phyloP scores from a whole-genome alignment of 805 yeast species.

The Jamesozyma lodderae region DNA sequence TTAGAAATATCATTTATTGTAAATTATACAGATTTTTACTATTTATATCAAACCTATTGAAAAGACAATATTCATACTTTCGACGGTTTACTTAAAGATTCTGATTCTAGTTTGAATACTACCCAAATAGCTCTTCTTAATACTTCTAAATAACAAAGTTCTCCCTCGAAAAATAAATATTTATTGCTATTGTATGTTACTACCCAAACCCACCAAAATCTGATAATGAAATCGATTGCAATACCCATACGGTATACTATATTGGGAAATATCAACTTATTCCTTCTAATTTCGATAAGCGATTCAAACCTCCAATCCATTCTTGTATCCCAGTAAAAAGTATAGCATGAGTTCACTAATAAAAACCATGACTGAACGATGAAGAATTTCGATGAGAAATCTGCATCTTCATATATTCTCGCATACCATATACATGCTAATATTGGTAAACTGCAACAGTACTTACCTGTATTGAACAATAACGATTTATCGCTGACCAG shows the following conservation, averaged over 20 bases:
- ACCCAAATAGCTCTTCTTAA: constrained; percentile 87
- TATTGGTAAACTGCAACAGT: constrained; percentile 54
- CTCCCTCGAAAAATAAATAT: constrained; percentile 45
- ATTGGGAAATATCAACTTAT: constrained; percentile 12
- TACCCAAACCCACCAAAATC: constrained; percentile 70
- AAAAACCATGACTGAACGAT: constrained; percentile 32
- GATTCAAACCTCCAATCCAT: constrained; percentile 80
- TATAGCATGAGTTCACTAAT: constrained; percentile 60
- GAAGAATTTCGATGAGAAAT: constrained; percentile 6
- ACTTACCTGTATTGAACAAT: constrained; percentile 65
- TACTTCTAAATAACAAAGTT: constrained; percentile 65
- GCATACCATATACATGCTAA: constrained; percentile 31
- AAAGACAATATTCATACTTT: constrained; percentile 1
- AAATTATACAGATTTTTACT: neutral
- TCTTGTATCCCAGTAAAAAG: constrained; percentile 81
- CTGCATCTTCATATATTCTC: constrained; percentile 8
- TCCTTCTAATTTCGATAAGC: constrained; percentile 27
- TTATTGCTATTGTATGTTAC: constrained; percentile 38
- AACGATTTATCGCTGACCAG: constrained; percentile 40
- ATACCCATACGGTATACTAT: constrained; percentile 49
- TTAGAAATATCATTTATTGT: no score
- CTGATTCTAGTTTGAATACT: constrained; percentile 73
- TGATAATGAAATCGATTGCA: constrained; percentile 48
- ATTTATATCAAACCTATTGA: neutral
- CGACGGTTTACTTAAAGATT: constrained; percentile 32